Evolutionary conservation across 75 land plant genomes (phyloP).

Genomic region (Sequoiadendron giganteum): DNA sequence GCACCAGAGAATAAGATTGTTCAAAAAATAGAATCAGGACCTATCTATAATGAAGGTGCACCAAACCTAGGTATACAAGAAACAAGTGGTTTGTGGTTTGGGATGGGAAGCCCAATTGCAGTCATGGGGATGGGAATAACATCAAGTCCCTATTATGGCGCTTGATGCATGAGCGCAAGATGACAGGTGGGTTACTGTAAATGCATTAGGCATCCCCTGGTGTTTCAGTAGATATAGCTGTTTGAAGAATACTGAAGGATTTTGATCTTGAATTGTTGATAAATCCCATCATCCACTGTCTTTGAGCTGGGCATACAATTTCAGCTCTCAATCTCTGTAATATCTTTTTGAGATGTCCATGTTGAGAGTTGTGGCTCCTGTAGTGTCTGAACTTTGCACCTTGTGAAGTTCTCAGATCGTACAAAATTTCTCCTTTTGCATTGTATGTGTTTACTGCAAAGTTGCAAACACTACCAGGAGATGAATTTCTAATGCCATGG

Average conservation of each 20-base stretch:
- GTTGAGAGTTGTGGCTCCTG: not conserved
- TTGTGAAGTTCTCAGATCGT: not conserved
- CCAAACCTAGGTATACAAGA: not conserved
- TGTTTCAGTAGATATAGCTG: not conserved
- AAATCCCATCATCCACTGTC: not conserved
- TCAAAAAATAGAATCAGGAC: not conserved
- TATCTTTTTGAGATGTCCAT: not conserved
- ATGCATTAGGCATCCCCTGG: not conserved
- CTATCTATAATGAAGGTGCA: not conserved
- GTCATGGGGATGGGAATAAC: not conserved
- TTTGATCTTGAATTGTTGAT: not conserved
- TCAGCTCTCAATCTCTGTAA: not conserved
- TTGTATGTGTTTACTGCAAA: not conserved
- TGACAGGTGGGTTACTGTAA: not conserved
- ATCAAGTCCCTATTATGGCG: not conserved
- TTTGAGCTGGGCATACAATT: not conserved
- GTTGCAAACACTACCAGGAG: not conserved
- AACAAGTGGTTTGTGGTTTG: not conserved
- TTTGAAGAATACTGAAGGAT: not conserved
- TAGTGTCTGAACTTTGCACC: not conserved
- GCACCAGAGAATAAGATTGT: not conserved
- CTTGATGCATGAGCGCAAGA: not conserved
- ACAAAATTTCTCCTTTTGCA: not conserved
- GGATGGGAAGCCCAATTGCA: not conserved
- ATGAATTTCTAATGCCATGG: not conserved